phyloP scores from a whole-genome alignment of 768 basidiomycete species.

The Boletus tomentosulus region DNA sequence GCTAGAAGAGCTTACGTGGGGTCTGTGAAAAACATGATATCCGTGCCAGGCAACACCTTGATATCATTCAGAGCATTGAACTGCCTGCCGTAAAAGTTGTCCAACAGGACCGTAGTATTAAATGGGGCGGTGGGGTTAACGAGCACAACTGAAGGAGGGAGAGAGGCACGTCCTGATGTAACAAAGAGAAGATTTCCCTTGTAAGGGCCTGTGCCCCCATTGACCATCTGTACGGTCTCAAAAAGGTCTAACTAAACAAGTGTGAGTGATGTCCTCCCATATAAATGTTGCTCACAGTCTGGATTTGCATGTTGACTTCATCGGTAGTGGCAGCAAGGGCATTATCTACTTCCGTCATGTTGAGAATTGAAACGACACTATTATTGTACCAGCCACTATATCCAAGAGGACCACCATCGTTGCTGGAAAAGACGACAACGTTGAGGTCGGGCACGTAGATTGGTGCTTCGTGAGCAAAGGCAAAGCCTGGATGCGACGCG shows the following conservation, averaged over 20 bases:
- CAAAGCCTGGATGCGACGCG: slow-evolving; percentile 58
- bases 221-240: slow-evolving; percentile 63
- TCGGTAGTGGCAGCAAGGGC: slow-evolving; percentile 35
- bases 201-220: slow-evolving; percentile 64
- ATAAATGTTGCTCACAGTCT: slow-evolving; percentile 26
- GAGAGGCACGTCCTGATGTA: slow-evolving; percentile 60
- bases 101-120: slow-evolving; percentile 67
- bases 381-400: slow-evolving; percentile 62
- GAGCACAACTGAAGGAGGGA: slow-evolving; percentile 59
- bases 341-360: slow-evolving; percentile 48
- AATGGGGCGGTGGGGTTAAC: slow-evolving; percentile 62
- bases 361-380: slow-evolving; percentile 59
- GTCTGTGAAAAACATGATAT: slow-evolving; percentile 76
- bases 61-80: slow-evolving; percentile 83
- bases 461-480: slow-evolving; percentile 78
- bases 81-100: slow-evolving; percentile 77
- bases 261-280: not conserved
- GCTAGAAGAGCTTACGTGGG: slow-evolving; percentile 42
- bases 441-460: slow-evolving; percentile 60
- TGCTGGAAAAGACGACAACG: slow-evolving; percentile 70
- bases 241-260: slow-evolving; percentile 50
- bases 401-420: slow-evolving; percentile 62
- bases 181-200: slow-evolving; percentile 55
- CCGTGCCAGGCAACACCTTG: slow-evolving; percentile 66
- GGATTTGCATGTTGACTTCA: slow-evolving; percentile 47